Evolutionary conservation across 352 stramenopile species (phyloP).

Genomic region (Globisporangium orthogonon): DNA sequence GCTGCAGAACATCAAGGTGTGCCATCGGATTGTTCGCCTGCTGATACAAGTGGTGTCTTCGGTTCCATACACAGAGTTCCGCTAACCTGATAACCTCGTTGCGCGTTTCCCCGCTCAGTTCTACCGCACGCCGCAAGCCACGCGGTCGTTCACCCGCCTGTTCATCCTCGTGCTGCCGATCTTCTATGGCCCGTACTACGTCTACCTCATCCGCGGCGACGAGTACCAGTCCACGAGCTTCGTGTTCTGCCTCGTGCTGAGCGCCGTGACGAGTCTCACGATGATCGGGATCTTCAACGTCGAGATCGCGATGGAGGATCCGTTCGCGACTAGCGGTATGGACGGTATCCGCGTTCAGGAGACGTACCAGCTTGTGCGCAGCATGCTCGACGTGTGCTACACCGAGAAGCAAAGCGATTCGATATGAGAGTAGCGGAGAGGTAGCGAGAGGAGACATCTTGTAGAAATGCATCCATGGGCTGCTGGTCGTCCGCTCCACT

Average conservation of each 20-base stretch:
- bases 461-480: neutral
- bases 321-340: slow-evolving; percentile 59
- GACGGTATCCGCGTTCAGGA: slow-evolving; percentile 62
- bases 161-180: slow-evolving; percentile 81
- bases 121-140: slow-evolving; percentile 83
- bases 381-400: slow-evolving; percentile 52
- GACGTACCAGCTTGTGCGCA: slow-evolving; percentile 38
- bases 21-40: neutral
- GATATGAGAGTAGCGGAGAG: neutral
- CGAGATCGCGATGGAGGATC: slow-evolving; percentile 78
- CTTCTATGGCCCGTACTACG: slow-evolving; percentile 87
- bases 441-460: neutral
- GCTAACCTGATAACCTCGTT: neutral
- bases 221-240: slow-evolving; percentile 57
- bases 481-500: neutral
- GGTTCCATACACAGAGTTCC: too few relatives aligned
- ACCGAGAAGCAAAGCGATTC: slow-evolving; percentile 7
- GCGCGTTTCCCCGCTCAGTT: slow-evolving; percentile 25
- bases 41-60: neutral
- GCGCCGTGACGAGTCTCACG: slow-evolving; percentile 68
- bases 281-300: slow-evolving; percentile 89
- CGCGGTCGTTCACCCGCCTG: slow-evolving; percentile 75
- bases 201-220: slow-evolving; percentile 59
- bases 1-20: slow-evolving; percentile 79
- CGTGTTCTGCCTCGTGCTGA: slow-evolving; percentile 68